Evolutionary conservation across 371 early-diverging fungal genomes (phyloP), one percentile per base, ranked within the genome.

Genomic region (Blakeslea trispora): DNA sequence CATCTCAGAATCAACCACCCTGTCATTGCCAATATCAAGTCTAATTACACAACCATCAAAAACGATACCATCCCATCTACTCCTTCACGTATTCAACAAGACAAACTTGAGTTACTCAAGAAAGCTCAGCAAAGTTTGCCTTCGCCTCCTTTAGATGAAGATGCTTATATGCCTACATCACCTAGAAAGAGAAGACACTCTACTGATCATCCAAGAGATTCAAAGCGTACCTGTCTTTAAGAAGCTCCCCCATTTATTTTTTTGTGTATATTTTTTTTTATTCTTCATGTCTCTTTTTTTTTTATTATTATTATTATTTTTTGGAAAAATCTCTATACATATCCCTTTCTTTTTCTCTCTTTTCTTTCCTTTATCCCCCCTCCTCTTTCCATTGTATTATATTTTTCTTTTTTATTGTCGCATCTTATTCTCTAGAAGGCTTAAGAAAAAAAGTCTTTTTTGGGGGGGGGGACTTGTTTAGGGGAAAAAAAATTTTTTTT

Each of bases 131-230:
- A 57, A 53, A 56, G 61, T 24, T 53, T 65, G 13, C 61, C 61
- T 31, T 65, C 65, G 34, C 65, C 65, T 47, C 65, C 65, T 5
- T 34, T 59, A 17, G 65, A 59, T 19, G 56, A 56, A 42, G 65
- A 60, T 41, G 21, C 46, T 37, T 55, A 21, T 21, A 37, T 55
- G 43, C 52, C 56, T 28, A 40, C 15, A 9, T 52, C 52, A 34
- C 47, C 47, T 43, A 51, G 49, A 22, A 58, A 53, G 40, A 53
- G 53, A 58, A 63, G 49, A 28, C 28, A 43, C 4, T 53, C 46
- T 44, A 43, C 37, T 39, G 31, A 37, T 24, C 18, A 37, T 37
- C 28, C 9, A 37, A 37, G 2, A 14, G 13, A 37, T 7, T 13
- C 14, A 9, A 39, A 24, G 47, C 45, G 15, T 10, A 39, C 10